phyloP scores from a whole-genome alignment of 2,329 filamentous ascomycete genomes.

The Lasiodiplodia citricola region DNA sequence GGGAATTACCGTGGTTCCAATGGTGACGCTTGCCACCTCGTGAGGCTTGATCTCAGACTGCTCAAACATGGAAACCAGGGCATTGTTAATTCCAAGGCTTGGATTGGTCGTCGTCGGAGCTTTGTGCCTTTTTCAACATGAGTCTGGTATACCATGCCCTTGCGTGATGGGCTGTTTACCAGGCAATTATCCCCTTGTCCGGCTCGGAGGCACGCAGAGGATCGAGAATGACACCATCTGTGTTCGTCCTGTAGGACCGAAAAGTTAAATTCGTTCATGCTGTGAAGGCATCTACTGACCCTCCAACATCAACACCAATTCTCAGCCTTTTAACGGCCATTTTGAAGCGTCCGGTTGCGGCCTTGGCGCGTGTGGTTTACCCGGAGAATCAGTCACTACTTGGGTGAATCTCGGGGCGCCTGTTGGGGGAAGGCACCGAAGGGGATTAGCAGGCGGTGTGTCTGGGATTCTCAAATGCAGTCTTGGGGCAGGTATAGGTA shows the following conservation, averaged over 20 bases:
- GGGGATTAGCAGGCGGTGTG: neutral
- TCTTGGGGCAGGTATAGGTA: neutral
- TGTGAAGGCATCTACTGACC: slow-evolving; percentile 26
- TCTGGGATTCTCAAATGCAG: neutral
- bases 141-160: neutral
- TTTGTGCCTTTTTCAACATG: slow-evolving; percentile 34
- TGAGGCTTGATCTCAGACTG: slow-evolving; percentile 33
- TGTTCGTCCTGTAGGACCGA: slow-evolving; percentile 38
- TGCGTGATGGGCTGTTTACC: neutral
- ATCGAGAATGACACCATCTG: slow-evolving; percentile 42
- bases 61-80: slow-evolving; percentile 44
- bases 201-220: slow-evolving; percentile 32
- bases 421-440: too few relatives aligned
- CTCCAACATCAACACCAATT: slow-evolving; percentile 47
- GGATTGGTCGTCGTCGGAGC: slow-evolving; percentile 48
- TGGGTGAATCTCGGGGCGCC: too few relatives aligned
- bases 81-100: slow-evolving; percentile 48
- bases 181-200: slow-evolving; percentile 33
- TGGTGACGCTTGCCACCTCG: slow-evolving; percentile 28
- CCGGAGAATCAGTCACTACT: neutral
- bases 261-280: neutral
- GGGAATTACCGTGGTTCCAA: slow-evolving; percentile 46
- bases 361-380: neutral
- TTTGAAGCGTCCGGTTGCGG: neutral
- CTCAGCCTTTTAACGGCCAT: slow-evolving; percentile 21